Conservation (phyloP, 164 flowering plant genomes). For the Buxus sempervirens region DNA sequence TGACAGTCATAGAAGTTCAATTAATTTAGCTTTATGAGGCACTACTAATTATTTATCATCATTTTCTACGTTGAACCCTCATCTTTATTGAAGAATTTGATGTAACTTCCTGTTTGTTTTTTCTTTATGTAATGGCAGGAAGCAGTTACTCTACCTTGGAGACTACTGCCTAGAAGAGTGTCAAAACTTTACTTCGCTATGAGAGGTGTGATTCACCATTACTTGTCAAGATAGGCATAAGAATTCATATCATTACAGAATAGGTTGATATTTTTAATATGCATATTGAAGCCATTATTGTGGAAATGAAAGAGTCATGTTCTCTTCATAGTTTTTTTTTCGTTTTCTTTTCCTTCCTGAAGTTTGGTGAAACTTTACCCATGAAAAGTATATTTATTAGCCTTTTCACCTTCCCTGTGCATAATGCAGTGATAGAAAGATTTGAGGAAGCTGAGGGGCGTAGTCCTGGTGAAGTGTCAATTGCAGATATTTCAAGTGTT, state of each 20-base stretch:
- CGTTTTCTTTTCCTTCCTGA: background rate
- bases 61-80: background rate
- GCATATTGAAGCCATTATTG: too few species aligned
- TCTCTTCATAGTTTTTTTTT: too few species aligned
- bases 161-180: constrained; percentile 53
- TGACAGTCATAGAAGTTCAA: too few species aligned
- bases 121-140: constrained; percentile 45
- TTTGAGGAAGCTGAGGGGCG: constrained; percentile 71
- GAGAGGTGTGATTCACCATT: constrained; percentile 55
- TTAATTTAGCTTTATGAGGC: too few species aligned
- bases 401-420: background rate
- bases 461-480: constrained; percentile 54
- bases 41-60: background rate
- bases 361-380: background rate
- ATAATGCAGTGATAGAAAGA: constrained; percentile 64
- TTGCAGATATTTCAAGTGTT: constrained; percentile 60
- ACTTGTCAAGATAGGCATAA: background rate
- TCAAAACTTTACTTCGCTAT: constrained; percentile 83
- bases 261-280: background rate
- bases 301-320: too few species aligned
- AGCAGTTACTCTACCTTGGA: constrained; percentile 80
- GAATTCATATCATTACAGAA: background rate
- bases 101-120: background rate
- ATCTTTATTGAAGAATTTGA: background rate
- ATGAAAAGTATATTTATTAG: background rate